Conservation (phyloP, 257 asterid genomes). For the Paulownia fortunei region DNA sequence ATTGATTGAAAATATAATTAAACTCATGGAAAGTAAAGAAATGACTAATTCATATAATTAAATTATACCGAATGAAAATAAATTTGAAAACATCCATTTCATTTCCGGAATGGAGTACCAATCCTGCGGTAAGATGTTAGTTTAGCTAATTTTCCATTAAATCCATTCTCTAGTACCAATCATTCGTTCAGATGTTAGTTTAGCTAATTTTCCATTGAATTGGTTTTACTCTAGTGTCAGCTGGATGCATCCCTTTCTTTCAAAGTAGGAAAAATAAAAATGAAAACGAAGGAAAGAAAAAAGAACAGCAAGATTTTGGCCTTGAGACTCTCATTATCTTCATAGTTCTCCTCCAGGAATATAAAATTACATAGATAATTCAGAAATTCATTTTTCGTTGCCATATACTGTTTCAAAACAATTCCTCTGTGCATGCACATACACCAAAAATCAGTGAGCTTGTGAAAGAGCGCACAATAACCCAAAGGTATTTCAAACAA, state of each 20-base stretch:
- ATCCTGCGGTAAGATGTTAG: too few species aligned
- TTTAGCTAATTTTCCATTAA: too few species aligned
- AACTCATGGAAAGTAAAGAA: too few species aligned
- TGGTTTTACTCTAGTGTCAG: too few species aligned
- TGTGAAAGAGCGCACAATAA: conserved; percentile 1
- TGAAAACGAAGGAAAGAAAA: background rate
- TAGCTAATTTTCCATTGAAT: background rate
- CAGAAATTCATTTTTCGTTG: background rate
- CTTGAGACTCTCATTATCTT: background rate
- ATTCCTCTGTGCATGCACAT: conserved; percentile 27
- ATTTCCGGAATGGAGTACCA: too few species aligned
- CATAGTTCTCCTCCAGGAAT: background rate
- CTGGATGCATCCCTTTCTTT: background rate
- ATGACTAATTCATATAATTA: too few species aligned
- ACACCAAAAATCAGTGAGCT: conserved; percentile 38
- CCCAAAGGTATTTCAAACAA: conserved; percentile 29
- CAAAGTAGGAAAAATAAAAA: background rate
- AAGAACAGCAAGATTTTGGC: background rate
- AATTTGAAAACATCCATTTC: too few species aligned
- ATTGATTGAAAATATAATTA: too few species aligned
- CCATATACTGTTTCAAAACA: conserved; percentile 18
- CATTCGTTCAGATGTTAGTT: too few species aligned
- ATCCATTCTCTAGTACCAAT: too few species aligned
- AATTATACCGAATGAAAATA: too few species aligned
- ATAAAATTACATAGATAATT: background rate